Evolutionary conservation across 2,329 filamentous ascomycete species (phyloP).

Genomic region (Domatiomyces globalis): DNA sequence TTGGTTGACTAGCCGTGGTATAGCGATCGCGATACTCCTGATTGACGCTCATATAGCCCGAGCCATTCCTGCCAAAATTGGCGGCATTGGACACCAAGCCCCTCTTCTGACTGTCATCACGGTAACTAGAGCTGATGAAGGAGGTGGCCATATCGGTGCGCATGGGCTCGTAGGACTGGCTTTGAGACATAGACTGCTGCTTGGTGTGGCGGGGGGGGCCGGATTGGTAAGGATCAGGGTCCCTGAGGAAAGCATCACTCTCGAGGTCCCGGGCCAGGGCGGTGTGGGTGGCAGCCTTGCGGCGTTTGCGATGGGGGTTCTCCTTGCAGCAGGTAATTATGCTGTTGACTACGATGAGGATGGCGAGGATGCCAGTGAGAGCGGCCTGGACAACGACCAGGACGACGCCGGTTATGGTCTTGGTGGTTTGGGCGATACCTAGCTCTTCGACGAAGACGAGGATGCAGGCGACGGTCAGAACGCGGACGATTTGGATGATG

Average conservation of each 20-base stretch:
- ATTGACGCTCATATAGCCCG: background rate
- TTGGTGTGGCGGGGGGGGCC: slow-evolving; percentile 5
- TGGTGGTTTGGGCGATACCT: slow-evolving; percentile 75
- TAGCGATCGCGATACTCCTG: background rate
- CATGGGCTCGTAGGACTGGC: slow-evolving; percentile 13
- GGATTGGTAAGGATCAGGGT: slow-evolving; percentile 27
- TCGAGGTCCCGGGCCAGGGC: slow-evolving; percentile 71
- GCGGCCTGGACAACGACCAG: slow-evolving; percentile 82
- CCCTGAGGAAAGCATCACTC: slow-evolving; percentile 46
- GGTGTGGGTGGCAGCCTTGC: slow-evolving; percentile 89
- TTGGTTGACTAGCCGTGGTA: background rate
- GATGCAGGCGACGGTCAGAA: slow-evolving; percentile 77
- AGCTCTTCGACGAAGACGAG: slow-evolving; percentile 90
- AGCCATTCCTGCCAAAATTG: background rate
- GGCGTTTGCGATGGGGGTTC: slow-evolving; percentile 78
- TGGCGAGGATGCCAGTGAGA: slow-evolving; percentile 66
- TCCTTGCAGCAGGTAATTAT: slow-evolving; percentile 68
- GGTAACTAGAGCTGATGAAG: slow-evolving; percentile 1
- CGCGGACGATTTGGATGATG: slow-evolving; percentile 73
- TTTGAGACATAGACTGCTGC: slow-evolving; percentile 5
- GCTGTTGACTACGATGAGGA: slow-evolving; percentile 80
- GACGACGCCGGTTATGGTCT: slow-evolving; percentile 86
- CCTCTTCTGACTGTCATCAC: slow-evolving; percentile 10
- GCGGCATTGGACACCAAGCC: background rate
- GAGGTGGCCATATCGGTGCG: slow-evolving; percentile 8